Base-by-base conservation (phyloP, 2,329 filamentous ascomycete genomes). In the Colletotrichum somersetense region DNA sequence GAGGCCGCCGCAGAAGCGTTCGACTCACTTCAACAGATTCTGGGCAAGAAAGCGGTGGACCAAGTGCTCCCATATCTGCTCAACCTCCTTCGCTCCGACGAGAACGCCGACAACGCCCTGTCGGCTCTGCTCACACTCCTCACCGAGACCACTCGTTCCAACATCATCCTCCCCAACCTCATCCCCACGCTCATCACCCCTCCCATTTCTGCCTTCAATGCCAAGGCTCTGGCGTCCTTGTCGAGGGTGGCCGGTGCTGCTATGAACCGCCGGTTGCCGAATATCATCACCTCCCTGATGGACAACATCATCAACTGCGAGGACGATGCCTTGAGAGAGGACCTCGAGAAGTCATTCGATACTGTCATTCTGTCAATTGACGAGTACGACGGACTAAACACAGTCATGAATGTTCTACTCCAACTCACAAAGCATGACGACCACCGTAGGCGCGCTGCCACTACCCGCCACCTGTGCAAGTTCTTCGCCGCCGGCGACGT, bases 1-100 rank as follows among this genome's bases (percentile, higher is more conserved):
- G 96, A 99, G 81, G 94, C 96, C 70, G 96, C 97, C 35, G 96
- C 97, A 30, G 96, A 99, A 82, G 96, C 96, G 2, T 99, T 99
- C 79, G 96, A 99, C 81, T 94, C 95, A 44, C 83, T 99, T 71
- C 96, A 99, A 82, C 93, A 96, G 78, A 93, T 97, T 63, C 87
- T 98, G 74, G 96, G 96, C 85, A 98, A 98, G 87, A 93, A 91
- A 78, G 95, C 95, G 66, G 93, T 99, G 63, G 96, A 99, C 78
- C 95, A 98, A 80, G 96, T 99, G 33, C 87, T 99, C 74, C 97
- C 97, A 66, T 92, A 95, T 83, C 90, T 99, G 40, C 91, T 99
- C 78, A 96, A 90, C 79, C 89, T 98, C n/a, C 85, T 99, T 72
- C 92, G 95, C 67, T 92, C 92, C 59, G 93, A 97, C 69, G 90